Percentiles rank a stretch among this genome's conserved stretches.
Evolutionary conservation across 331 rosid species (phyloP).

Genomic region (Rosa hybrid): DNA sequence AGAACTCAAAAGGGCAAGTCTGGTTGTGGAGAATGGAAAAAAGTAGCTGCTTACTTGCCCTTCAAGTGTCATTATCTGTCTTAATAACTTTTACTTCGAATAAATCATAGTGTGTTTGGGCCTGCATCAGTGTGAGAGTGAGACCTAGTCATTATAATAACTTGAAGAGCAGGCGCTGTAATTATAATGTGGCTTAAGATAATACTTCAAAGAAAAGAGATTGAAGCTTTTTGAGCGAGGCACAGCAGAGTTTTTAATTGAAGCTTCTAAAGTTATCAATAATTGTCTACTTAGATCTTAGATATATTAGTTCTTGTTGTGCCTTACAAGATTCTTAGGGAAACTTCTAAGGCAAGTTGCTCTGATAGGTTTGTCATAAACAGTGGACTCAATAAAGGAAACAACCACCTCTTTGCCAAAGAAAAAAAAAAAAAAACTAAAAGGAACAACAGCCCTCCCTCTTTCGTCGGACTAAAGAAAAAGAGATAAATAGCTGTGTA

Average conservation of each 20-base stretch:
- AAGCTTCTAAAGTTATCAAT: constrained; percentile 27
- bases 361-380: constrained; percentile 11
- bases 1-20: not conserved
- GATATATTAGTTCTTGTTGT: not conserved
- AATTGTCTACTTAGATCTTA: constrained; percentile 30
- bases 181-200: constrained; percentile 24
- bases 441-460: not conserved
- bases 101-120: not conserved
- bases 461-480: not conserved
- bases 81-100: constrained; percentile 15
- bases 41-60: constrained; percentile 16
- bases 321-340: constrained; percentile 5
- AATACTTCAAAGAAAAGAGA: not conserved
- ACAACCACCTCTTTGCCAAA: not conserved
- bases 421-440: too few species aligned
- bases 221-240: not conserved
- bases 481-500: too few species aligned
- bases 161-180: constrained; percentile 13
- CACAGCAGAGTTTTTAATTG: constrained; percentile 4
- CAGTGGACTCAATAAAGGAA: not conserved
- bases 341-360: constrained; percentile 42
- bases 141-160: constrained; percentile 10
- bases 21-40: not conserved
- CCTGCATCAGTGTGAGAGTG: not conserved
- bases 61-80: constrained; percentile 42